Evolutionary conservation across 2,329 filamentous ascomycete species (phyloP).

Genomic region (Cladosporium sp.): DNA sequence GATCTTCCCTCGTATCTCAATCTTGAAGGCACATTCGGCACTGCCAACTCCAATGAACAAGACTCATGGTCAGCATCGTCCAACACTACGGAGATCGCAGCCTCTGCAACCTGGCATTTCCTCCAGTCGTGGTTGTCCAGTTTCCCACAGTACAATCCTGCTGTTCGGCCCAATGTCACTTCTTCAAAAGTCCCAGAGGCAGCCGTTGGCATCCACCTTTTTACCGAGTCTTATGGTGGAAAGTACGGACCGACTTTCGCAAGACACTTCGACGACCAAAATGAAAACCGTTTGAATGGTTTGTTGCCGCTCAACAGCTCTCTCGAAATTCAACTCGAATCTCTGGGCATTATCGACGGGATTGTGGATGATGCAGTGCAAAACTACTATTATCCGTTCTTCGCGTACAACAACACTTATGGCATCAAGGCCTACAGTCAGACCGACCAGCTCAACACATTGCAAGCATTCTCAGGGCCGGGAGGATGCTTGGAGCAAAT

Average conservation of each 20-base stretch:
- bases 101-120: conserved; percentile 59
- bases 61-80: conserved; percentile 21
- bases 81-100: conserved; percentile 34
- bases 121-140: conserved; percentile 54
- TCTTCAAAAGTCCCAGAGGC: conserved; percentile 30
- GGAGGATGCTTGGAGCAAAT: conserved; percentile 30
- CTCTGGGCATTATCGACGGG: conserved; percentile 68
- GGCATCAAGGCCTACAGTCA: conserved; percentile 55
- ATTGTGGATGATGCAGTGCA: conserved; percentile 64
- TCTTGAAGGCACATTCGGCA: conserved; percentile 63
- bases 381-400: conserved; percentile 52
- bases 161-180: conserved; percentile 50
- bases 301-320: conserved; percentile 48
- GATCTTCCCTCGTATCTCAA: conserved; percentile 35
- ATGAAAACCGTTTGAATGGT: conserved; percentile 51
- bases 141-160: conserved; percentile 38
- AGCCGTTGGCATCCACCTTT: conserved; percentile 49
- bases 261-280: conserved; percentile 57
- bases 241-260: conserved; percentile 66
- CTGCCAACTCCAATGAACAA: conserved; percentile 38
- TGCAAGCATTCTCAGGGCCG: conserved; percentile 43
- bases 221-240: conserved; percentile 55
- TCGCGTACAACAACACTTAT: conserved; percentile 64
- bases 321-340: conserved; percentile 56
- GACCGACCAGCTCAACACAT: conserved; percentile 43